Base-by-base conservation (phyloP, 1,284 basidiomycete species). In the Pisolithus thermaeus region DNA sequence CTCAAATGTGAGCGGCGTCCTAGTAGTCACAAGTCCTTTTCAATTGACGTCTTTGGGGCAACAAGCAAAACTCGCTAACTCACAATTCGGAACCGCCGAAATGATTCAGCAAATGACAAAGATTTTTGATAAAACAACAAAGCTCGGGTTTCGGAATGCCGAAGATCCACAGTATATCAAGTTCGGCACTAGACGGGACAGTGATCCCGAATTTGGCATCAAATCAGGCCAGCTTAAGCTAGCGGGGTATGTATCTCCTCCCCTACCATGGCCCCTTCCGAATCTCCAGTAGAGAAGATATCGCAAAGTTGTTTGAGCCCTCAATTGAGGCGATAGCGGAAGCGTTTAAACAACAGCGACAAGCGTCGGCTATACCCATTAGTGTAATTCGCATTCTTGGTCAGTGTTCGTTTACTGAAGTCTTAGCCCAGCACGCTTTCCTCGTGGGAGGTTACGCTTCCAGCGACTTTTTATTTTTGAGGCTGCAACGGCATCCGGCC, bases 101-200 rank as follows among this genome's bases (percentile, higher is more conserved):
- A 30, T 74, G 32, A 56, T 80, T 23, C 62, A 70, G 3, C 61
- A 71, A 25, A 78, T 81, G 49, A 58, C 62, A 0, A 61, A 66
- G 0, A 63, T 65, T 30, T 80, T 81, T 46, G 79, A 81, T 59
- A 73, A 70, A 49, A 71, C 67, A 0, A 74, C 76, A 1, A 80
- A 79, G 50, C 55, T 73, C 43, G 64, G 67, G 38, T 81, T 80
- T 51, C 64, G 70, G 7, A 67, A 69, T 38, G 55, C 61, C 0
- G 55, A 61, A 0, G 72, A 72, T 36, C 68, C 72, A 2, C 70
- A 72, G 7, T 78, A 69, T 47, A 74, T 80, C 57, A 70, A 64
- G 49, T 80, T 81, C 51, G 78, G 78, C 8, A 64, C 65, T 14
- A 47, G 67, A 5, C 66, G 68, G 2, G 77, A 80, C 52, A 73